Conservation (phyloP, 805 yeast species). For the Ogataea paradorogensis region DNA sequence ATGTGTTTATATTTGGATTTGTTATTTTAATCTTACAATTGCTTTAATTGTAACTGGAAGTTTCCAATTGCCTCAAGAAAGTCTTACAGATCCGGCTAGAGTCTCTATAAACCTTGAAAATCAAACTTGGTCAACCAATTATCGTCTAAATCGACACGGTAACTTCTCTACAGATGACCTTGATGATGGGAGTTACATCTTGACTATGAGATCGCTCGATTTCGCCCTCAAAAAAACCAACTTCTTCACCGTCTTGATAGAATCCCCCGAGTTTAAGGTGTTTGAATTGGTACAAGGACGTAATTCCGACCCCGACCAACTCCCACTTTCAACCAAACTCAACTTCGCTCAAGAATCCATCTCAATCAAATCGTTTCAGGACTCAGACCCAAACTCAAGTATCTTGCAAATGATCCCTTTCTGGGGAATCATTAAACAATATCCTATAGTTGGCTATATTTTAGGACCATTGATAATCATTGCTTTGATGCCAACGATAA, state of each 20-base stretch:
- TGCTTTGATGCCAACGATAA: conserved; percentile 23
- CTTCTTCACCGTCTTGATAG: conserved; percentile 8
- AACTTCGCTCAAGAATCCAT: conserved; percentile 13
- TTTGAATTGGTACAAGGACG: conserved; percentile 12
- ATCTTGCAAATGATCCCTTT: conserved; percentile 21
- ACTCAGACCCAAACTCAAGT: conserved; percentile 9
- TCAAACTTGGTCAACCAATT: conserved; percentile 1
- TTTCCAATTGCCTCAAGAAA: conserved; percentile 2
- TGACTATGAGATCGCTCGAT: conserved; percentile 20
- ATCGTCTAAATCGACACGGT: conserved; percentile 2
- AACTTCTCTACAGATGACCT: conserved; percentile 3
- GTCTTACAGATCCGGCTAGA: conserved; percentile 5
- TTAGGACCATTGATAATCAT: conserved; percentile 10
- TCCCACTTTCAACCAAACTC: conserved; percentile 7
- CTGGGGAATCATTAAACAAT: conserved; percentile 14
- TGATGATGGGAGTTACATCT: conserved; percentile 13
- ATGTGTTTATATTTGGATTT: neutral
- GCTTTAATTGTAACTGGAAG: conserved; percentile 2
- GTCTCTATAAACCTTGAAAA: neutral
- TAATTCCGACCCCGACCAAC: conserved; percentile 1
- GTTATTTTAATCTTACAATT: neutral
- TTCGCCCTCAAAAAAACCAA: conserved; percentile 16
- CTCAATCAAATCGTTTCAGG: conserved; percentile 17
- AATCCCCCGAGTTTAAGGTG: conserved; percentile 9
- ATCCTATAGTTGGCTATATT: conserved; percentile 19